These are phyloP conservation scores for Coniferiporia weirii DNA, from an alignment of 1,284 basidiomycete species.

Conservation along the genomic window DNA sequence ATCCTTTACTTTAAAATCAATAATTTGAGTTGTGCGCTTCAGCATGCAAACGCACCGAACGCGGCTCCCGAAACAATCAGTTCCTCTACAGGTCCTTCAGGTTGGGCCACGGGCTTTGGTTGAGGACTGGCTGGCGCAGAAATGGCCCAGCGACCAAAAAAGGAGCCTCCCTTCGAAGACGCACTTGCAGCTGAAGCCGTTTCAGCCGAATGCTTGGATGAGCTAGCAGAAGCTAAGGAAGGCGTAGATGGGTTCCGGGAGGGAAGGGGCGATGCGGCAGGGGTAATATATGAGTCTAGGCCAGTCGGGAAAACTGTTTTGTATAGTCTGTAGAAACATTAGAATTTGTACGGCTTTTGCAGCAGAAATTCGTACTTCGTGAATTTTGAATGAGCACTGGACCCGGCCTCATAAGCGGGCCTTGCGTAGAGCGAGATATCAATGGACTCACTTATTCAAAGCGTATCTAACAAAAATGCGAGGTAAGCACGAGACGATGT, in stretches of 20 bases:
- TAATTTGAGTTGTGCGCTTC: neutral
- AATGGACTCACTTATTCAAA: conserved; percentile 46
- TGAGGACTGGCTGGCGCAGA: conserved; percentile 22
- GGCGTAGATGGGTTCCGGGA: conserved; percentile 35
- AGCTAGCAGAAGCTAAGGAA: conserved; percentile 20
- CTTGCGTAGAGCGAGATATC: conserved; percentile 10
- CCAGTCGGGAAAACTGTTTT: conserved; percentile 69
- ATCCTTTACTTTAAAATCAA: conserved; percentile 33
- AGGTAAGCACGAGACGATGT: neutral
- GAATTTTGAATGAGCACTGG: conserved; percentile 68
- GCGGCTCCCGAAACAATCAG: conserved; percentile 67
- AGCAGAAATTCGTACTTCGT: conserved; percentile 43
- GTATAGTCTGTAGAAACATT: conserved; percentile 46
- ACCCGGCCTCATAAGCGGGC: conserved; percentile 14
- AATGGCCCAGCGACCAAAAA: conserved; percentile 37
- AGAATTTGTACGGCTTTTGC: neutral
- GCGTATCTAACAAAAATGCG: conserved; percentile 38
- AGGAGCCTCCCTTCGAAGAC: conserved; percentile 29
- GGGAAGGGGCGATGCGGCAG: conserved; percentile 38
- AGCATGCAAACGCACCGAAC: conserved; percentile 44
- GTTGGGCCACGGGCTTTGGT: conserved; percentile 21
- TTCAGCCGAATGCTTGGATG: conserved; percentile 26
- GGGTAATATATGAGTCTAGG: conserved; percentile 47
- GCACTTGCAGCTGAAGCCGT: conserved; percentile 25
- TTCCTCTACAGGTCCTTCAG: conserved; percentile 61